Conservation (phyloP, 192 early-diverging fungal genomes). For the Coemansia sp. region DNA sequence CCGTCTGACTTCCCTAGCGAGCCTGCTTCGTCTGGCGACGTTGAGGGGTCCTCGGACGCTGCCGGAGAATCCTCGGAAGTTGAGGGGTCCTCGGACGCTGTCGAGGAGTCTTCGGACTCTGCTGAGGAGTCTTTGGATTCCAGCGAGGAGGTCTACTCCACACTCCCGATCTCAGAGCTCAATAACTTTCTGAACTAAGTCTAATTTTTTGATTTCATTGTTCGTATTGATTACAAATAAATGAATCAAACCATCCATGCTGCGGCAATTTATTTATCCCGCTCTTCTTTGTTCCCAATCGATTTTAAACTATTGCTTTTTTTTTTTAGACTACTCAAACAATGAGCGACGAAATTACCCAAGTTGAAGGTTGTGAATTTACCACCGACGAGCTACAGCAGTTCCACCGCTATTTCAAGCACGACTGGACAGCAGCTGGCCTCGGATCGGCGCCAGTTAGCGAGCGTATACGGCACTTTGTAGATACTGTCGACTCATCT, state of each 20-base stretch:
- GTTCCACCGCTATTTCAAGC: constrained; percentile 43
- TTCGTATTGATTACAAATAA: background rate
- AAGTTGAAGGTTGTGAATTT: constrained; percentile 43
- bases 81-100: background rate
- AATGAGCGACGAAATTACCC: constrained; percentile 20
- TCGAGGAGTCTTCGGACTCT: background rate
- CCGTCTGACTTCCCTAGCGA: background rate
- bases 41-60: background rate
- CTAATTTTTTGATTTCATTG: background rate
- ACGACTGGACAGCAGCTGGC: constrained; percentile 11
- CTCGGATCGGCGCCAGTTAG: constrained; percentile 3
- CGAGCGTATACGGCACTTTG: constrained; percentile 33
- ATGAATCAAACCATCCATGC: background rate
- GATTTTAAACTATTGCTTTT: too few species aligned
- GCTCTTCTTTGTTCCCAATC: background rate
- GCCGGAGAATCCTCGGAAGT: background rate
- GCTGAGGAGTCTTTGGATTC: background rate
- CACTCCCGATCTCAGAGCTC: background rate
- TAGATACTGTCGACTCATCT: background rate
- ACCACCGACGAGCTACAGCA: constrained; percentile 44
- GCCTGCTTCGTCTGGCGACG: background rate
- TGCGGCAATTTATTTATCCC: too few species aligned
- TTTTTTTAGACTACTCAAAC: background rate
- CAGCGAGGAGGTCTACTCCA: background rate
- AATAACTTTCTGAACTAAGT: background rate